Conservation (phyloP, 305 asterid genomes). For the Solanum hybrid region DNA sequence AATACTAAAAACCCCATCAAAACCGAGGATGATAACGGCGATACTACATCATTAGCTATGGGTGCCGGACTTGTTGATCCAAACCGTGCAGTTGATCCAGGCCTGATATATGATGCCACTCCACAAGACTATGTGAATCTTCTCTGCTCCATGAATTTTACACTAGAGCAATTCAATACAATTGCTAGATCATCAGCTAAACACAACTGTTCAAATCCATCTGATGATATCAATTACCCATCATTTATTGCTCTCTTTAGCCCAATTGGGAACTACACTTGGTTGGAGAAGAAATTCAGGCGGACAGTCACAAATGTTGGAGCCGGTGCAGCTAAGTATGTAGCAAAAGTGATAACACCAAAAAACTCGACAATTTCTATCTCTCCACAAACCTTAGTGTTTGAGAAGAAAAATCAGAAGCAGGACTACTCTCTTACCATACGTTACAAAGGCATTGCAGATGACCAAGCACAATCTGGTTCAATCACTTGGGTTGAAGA, state of each 20-base stretch:
- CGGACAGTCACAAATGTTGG: conserved; percentile 20
- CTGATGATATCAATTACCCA: conserved; percentile 16
- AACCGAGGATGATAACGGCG: background rate
- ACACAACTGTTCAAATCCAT: conserved; percentile 10
- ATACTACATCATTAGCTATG: conserved; percentile 17
- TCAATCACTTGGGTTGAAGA: conserved; percentile 11
- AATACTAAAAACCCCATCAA: conserved; percentile 4
- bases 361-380: background rate
- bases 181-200: conserved; percentile 7
- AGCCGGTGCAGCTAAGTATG: background rate
- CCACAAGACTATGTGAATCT: conserved; percentile 11
- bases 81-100: conserved; percentile 23
- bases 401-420: conserved; percentile 5
- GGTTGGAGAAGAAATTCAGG: conserved; percentile 1
- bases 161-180: background rate
- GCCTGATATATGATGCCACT: conserved; percentile 11
- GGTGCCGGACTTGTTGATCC: conserved; percentile 29
- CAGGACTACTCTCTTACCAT: conserved; percentile 1
- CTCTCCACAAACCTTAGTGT: conserved; percentile 1
- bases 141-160: conserved; percentile 19
- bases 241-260: conserved; percentile 16
- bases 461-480: background rate
- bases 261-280: background rate
- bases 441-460: background rate
- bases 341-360: background rate